Base-by-base conservation (phyloP, 164 flowering plant genomes). In the Protea cynaroides region DNA sequence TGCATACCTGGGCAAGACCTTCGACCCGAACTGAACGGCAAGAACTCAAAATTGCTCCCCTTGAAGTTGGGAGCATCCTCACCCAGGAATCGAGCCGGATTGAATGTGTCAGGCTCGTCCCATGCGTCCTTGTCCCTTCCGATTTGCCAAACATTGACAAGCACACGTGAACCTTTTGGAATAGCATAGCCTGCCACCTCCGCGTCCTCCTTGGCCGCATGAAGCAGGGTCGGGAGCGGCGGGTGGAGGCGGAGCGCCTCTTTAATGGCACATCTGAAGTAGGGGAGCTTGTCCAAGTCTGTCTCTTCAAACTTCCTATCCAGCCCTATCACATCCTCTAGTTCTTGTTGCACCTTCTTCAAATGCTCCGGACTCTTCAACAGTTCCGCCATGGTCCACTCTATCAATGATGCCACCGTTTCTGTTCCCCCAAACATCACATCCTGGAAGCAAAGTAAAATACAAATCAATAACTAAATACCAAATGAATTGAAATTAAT, bases 361-460 rank as follows among this genome's bases (percentile, higher is more conserved):
- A 90, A 59, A 18, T 86, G 85, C 7, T 81, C 78, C 7, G 97
- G 94, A 58, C 69, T 71, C 19, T 60, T 77, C 85, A 90, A 75
- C 37, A 88, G 68, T 80, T 90, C 97, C 38, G 97, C 62, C 86
- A 90, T 80, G 57, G 84, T 88, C 97, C 97, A 90, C 58, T 88
- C 97, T 21, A 90, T 84, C 1, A 89, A 91, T 2, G 97, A 90
- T 3, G 97, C 97, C 50, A 90, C 95, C n/a, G 97, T 88, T 56
- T 90, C 95, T 0, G 90, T 88, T 6, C 97, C 97, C 19, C 95
- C 97, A 65, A 90, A 90, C 97, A 90, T 90, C 10, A 90, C 92
- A 43, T 90, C 96, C 96, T 90, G 46, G 8, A 40, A 40, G 40
- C 40, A 37, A 37, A 37, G 9, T 4, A 4, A 14, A 38, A 0